Percentiles rank a stretch among this genome's conserved stretches.
Evolutionary conservation across 176 grass and related monocot genomes (phyloP).

Genomic region (Zea luxurians): DNA sequence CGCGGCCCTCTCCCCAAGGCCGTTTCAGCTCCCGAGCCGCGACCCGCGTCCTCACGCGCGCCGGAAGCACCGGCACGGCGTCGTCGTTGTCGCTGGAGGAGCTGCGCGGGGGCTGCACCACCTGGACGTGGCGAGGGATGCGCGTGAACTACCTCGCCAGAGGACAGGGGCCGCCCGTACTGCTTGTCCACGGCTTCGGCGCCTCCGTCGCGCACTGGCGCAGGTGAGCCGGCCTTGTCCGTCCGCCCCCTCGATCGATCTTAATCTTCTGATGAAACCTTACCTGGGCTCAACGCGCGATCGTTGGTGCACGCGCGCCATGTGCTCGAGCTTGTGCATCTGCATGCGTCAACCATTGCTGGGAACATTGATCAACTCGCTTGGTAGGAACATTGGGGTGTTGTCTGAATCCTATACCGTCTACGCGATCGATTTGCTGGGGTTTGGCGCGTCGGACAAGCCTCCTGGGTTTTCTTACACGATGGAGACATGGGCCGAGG

Average conservation of each 20-base stretch:
- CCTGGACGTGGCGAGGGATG: slow-evolving; percentile 76
- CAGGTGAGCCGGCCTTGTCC: slow-evolving; percentile 49
- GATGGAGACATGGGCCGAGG: slow-evolving; percentile 92
- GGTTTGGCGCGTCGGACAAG: slow-evolving; percentile 92
- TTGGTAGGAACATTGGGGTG: slow-evolving; percentile 60
- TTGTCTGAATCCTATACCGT: slow-evolving; percentile 73
- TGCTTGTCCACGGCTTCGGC: slow-evolving; percentile 95
- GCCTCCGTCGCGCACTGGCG: slow-evolving; percentile 91
- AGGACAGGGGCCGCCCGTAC: slow-evolving; percentile 64
- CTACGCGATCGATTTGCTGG: slow-evolving; percentile 85
- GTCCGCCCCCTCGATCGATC: neutral
- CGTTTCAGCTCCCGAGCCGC: neutral
- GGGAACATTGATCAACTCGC: neutral
- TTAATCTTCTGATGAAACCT: neutral
- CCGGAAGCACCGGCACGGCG: slow-evolving; percentile 13
- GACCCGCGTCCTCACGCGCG: slow-evolving; percentile 25
- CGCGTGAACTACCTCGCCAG: slow-evolving; percentile 79
- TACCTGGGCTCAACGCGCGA: neutral
- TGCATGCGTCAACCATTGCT: neutral
- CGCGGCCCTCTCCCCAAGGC: slow-evolving; percentile 11
- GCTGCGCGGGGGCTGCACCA: slow-evolving; percentile 55
- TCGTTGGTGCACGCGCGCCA: neutral
- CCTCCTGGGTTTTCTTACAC: slow-evolving; percentile 78
- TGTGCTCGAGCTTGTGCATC: slow-evolving; percentile 30
- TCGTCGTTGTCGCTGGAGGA: slow-evolving; percentile 43